Conservation (phyloP, 257 asterid genomes). For the Solanum appendiculatum region DNA sequence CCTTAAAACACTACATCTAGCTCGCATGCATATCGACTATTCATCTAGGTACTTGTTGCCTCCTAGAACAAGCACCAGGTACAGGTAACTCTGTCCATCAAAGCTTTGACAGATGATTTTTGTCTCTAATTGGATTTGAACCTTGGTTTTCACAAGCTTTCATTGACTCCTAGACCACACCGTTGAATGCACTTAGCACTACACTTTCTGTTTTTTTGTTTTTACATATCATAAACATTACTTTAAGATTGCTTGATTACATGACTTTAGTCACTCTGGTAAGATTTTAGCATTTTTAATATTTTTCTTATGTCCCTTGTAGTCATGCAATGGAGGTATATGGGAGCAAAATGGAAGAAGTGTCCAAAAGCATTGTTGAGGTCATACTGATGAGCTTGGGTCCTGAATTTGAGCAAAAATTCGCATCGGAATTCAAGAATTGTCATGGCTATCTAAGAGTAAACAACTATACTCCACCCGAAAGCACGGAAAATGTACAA, state of each 20-base stretch:
- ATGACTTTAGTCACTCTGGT: not conserved
- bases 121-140: not conserved
- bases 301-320: not conserved
- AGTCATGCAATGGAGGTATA: conserved; percentile 45
- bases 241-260: not conserved
- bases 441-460: conserved; percentile 68
- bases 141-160: not conserved
- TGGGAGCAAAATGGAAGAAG: conserved; percentile 39
- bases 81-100: not conserved
- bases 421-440: conserved; percentile 35
- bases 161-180: not conserved
- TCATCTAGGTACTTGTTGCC: not conserved
- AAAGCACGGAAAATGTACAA: not conserved
- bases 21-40: not conserved
- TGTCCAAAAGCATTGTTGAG: conserved; percentile 32
- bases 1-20: not conserved
- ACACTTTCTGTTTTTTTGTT: not conserved
- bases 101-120: not conserved
- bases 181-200: not conserved
- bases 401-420: conserved; percentile 18
- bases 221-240: not conserved
- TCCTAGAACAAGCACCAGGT: not conserved
- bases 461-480: conserved; percentile 48
- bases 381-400: conserved; percentile 35
- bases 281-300: conserved; percentile 4